Percentiles rank a stretch among this genome's conserved stretches.
Conservation (phyloP, 2,329 filamentous ascomycete genomes). For the Dryadomyces sulphureus region DNA sequence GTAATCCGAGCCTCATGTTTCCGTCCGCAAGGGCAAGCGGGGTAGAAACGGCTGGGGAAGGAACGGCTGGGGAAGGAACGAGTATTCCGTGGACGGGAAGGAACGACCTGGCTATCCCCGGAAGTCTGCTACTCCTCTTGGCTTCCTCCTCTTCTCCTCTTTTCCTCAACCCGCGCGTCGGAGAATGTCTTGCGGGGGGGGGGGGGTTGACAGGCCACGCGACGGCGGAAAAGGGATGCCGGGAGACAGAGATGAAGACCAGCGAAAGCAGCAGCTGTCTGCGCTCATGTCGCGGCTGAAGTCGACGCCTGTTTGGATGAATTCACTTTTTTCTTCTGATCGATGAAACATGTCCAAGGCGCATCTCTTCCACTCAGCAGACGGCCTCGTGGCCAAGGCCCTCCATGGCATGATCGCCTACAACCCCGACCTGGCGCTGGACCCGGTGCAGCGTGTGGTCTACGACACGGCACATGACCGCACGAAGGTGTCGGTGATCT, state of each 20-base stretch:
- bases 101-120: too few species aligned
- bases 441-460: conserved; percentile 35
- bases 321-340: not conserved
- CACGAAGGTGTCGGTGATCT: conserved; percentile 33
- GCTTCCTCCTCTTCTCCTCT: too few species aligned
- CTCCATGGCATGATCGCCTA: conserved; percentile 36
- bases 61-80: too few species aligned
- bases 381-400: conserved; percentile 37
- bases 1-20: conserved; percentile 3
- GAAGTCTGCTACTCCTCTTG: too few species aligned
- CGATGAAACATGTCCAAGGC: conserved; percentile 39
- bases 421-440: conserved; percentile 33
- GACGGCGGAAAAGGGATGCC: too few species aligned
- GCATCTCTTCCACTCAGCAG: conserved; percentile 36
- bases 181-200: too few species aligned
- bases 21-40: not conserved
- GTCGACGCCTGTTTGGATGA: not conserved
- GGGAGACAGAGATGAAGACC: not conserved
- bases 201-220: too few species aligned
- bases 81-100: too few species aligned
- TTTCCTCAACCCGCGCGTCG: too few species aligned
- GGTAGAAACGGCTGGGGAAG: too few species aligned
- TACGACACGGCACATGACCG: conserved; percentile 29
- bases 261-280: not conserved
- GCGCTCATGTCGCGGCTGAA: too few species aligned